Base-by-base conservation (phyloP, 2,329 filamentous ascomycete genomes). In the Penicillium sp. region DNA sequence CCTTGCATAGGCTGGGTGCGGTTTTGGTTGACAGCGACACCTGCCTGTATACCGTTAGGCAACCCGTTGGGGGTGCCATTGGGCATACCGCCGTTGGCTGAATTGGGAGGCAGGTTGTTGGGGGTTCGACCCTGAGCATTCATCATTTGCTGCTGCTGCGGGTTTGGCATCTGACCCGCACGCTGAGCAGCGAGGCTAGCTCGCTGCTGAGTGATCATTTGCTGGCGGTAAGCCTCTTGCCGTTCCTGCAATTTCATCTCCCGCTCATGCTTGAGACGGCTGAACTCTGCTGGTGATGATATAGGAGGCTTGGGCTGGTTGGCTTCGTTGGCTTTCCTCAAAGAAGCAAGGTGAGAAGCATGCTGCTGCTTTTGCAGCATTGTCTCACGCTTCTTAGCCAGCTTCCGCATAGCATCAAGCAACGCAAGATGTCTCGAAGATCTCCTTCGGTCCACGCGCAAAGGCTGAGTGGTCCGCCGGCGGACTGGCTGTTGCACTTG, bases 331-430 rank as follows among this genome's bases (percentile, higher is more conserved):
- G 83, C 80, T 70, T 96, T 96, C 47, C 93, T 84, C 68, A 89
- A 83, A 28, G 87, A 87, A 42, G 89, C 88, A 49, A 89, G 81
- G 54, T 82, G 81, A 9, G 85, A 81, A 52, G 83, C 78, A 66
- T 96, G 89, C 64, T 92, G 87, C 66, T 93, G 88, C 74, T 97
- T 97, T 66, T 93, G 89, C 25, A 83, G 75, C 24, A 82, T 80
- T 9, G 87, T 87, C 72, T 98, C 93, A 24, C 92, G 83, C 72
- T 96, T 97, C 77, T 95, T 95, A 0, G 91, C 91, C 42, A 95
- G 71, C 68, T 97, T 98, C 37, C 91, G 83, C 89, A 97, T 96
- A 3, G 88, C 88, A 70, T 97, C 92, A 58, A 98, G 85, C 62
- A 97, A 79, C 40, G 87, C 88, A 49, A 97, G 76, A 64, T 96